Base-by-base conservation (phyloP, 2,329 filamentous ascomycete species). In the Neofusicoccum ribis region DNA sequence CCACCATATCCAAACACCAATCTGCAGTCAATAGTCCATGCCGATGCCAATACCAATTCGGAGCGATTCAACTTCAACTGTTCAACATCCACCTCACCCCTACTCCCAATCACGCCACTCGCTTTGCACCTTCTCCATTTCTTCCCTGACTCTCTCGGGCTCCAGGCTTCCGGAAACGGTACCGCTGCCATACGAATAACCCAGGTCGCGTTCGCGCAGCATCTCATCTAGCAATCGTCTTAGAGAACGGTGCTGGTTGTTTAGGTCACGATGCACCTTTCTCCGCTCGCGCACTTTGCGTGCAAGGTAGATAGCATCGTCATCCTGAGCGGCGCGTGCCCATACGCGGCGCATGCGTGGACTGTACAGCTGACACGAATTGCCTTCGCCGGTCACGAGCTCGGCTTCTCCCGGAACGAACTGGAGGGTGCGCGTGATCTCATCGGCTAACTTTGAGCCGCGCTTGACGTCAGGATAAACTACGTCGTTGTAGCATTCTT, bases 401-500 rank as follows among this genome's bases (percentile, higher is more conserved):
- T 50, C 51, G 9, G 44, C 43, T 43, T 81, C 78, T 0, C 81
- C 74, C 2, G 84, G 82, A 5, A 90, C 77, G 12, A 83, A 82
- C 68, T 87, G 85, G 27, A 87, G 82, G 14, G 85, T 82, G 64
- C 84, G 83, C 68, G 86, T 87, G 66, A 78, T 74, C 3, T 72
- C 39, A 9, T 69, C 70, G 0, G 76, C 74, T 2, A 78, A 65
- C 3, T 70, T 68, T 11, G 68, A 56, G 2, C 65, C 60, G 2
- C 34, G 17, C 60, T 50, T 51, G 6, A 37, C 50, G 3, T 44
- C 37, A 0, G 93, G 92, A 77, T 85, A 87, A n/a, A 97, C 86
- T 0, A 92, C 85, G 23, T 92, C 88, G 15, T 91, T 86, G 74
- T 91, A 97, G 76, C 93, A 98, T 76, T 94, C 91, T 68, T 91